Conservation (phyloP, 192 early-diverging fungal species). For the Coemansia sp. region DNA sequence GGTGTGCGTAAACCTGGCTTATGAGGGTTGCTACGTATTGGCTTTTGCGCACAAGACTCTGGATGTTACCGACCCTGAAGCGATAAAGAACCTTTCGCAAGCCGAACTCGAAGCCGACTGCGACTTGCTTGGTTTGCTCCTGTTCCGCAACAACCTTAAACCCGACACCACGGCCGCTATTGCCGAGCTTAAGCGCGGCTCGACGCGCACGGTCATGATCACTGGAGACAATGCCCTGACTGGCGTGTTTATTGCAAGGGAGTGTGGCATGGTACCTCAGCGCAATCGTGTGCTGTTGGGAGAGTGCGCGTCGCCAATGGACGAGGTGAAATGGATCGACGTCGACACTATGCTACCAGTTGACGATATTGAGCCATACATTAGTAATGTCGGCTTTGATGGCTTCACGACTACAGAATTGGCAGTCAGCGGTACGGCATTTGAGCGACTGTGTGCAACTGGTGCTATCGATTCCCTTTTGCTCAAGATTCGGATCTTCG, state of each 20-base stretch:
- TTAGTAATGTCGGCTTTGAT: slow-evolving; percentile 3
- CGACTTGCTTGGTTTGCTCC: slow-evolving; percentile 62
- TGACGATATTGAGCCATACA: not conserved
- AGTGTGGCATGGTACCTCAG: slow-evolving; percentile 55
- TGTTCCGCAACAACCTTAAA: slow-evolving; percentile 82
- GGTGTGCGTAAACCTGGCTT: slow-evolving; percentile 56
- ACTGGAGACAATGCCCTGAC: slow-evolving; percentile 80
- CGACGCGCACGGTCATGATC: slow-evolving; percentile 78
- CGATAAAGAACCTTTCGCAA: slow-evolving; percentile 47
- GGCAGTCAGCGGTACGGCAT: slow-evolving; percentile 70
- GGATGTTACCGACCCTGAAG: slow-evolving; percentile 41
- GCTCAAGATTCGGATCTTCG: slow-evolving; percentile 73
- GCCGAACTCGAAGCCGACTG: slow-evolving; percentile 63
- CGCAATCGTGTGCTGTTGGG: slow-evolving; percentile 46
- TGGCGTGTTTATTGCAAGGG: slow-evolving; percentile 69
- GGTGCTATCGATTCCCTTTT: slow-evolving; percentile 55
- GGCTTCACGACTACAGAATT: slow-evolving; percentile 53
- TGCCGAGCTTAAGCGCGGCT: slow-evolving; percentile 65
- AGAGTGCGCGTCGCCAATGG: slow-evolving; percentile 44
- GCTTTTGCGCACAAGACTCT: slow-evolving; percentile 62
- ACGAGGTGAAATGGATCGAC: slow-evolving; percentile 58
- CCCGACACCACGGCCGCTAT: slow-evolving; percentile 67
- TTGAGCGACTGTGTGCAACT: slow-evolving; percentile 52
- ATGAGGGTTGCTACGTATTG: slow-evolving; percentile 75
- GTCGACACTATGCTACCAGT: slow-evolving; percentile 50